phyloP scores from a whole-genome alignment of 257 asterid genomes.

The Leonotis leonurus region DNA sequence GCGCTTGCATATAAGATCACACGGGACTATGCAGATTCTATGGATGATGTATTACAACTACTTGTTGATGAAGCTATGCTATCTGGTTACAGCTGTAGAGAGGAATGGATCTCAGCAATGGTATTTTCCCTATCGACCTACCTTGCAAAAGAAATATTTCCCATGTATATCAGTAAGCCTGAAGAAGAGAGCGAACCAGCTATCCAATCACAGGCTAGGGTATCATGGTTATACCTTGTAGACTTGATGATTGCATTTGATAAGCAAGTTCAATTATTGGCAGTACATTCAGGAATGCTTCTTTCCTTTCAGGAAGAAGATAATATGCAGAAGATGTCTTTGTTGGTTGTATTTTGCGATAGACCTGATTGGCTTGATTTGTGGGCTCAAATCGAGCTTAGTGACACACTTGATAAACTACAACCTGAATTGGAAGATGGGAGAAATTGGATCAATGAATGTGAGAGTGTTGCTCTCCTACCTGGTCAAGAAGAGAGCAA shows the following conservation, averaged over 20 bases:
- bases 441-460: slow-evolving; percentile 53
- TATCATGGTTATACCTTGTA: slow-evolving; percentile 72
- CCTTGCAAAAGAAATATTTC: slow-evolving; percentile 79
- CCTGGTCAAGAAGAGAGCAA: slow-evolving; percentile 59
- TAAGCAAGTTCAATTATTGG: slow-evolving; percentile 58
- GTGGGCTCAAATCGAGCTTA: slow-evolving; percentile 85
- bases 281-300: slow-evolving; percentile 60
- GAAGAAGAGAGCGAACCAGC: slow-evolving; percentile 47
- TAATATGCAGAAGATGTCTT: slow-evolving; percentile 54
- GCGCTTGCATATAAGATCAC: slow-evolving; percentile 85
- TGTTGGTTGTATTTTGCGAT: slow-evolving; percentile 72
- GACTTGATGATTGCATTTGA: slow-evolving; percentile 85
- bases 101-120: slow-evolving; percentile 97
- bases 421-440: slow-evolving; percentile 59
- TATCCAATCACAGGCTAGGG: slow-evolving; percentile 45
- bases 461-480: slow-evolving; percentile 31
- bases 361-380: slow-evolving; percentile 95
- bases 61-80: slow-evolving; percentile 88
- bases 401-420: slow-evolving; percentile 50
- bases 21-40: slow-evolving; percentile 83
- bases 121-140: slow-evolving; percentile 66
- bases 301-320: slow-evolving; percentile 61
- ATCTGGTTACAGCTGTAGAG: slow-evolving; percentile 95
- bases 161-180: slow-evolving; percentile 42
- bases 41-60: slow-evolving; percentile 93